Conservation (phyloP, 164 flowering plant species). For the Aristolochia contorta region DNA sequence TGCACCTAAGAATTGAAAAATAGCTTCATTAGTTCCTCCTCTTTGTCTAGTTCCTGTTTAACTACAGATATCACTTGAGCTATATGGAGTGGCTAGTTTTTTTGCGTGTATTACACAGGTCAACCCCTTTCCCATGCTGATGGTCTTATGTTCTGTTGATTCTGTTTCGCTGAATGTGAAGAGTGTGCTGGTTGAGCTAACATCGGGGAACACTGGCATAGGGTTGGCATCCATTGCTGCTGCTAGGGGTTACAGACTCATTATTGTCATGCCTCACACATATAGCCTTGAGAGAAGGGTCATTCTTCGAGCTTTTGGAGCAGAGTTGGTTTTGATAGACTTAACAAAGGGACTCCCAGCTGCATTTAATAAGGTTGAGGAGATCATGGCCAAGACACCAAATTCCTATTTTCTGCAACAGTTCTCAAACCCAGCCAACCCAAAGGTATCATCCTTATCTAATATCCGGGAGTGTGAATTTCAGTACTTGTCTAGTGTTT, state of each 20-base stretch:
- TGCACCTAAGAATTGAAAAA: no score
- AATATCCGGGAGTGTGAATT: slow-evolving; percentile 37
- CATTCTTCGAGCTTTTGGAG: slow-evolving; percentile 74
- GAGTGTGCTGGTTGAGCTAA: slow-evolving; percentile 61
- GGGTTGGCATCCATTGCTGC: slow-evolving; percentile 57
- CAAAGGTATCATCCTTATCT: slow-evolving; percentile 25
- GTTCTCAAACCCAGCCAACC: slow-evolving; percentile 54
- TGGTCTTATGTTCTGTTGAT: background rate
- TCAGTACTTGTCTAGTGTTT: slow-evolving; percentile 18
- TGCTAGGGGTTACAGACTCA: slow-evolving; percentile 43
- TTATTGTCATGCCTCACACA: slow-evolving; percentile 42
- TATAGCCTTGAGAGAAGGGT: slow-evolving; percentile 43
- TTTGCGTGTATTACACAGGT: no score
- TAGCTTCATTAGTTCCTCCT: no score
- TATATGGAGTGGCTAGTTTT: no score
- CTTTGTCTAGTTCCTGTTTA: no score
- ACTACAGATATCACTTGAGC: no score
- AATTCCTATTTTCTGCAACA: slow-evolving; percentile 38
- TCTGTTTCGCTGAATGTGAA: slow-evolving; percentile 16
- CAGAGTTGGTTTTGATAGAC: slow-evolving; percentile 63
- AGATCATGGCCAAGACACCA: slow-evolving; percentile 45
- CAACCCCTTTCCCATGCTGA: no score
- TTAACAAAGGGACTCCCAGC: slow-evolving; percentile 61
- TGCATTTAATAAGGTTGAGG: slow-evolving; percentile 69
- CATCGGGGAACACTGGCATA: slow-evolving; percentile 57